Conservation (phyloP, 805 yeast genomes). For the Nakazawaea laoshanensis region DNA sequence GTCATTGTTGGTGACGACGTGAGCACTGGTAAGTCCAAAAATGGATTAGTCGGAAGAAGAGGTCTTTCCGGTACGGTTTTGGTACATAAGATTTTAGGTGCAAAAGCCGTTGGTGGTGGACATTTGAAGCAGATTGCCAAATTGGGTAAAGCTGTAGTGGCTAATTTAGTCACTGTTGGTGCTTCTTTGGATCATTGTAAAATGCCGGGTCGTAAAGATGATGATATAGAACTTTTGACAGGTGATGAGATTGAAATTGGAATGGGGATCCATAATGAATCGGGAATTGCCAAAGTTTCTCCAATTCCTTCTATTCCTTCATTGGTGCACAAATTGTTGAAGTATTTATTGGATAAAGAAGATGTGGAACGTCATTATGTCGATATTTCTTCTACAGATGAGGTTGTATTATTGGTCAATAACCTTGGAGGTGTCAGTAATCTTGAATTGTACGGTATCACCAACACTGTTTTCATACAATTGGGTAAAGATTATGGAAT, state of each 20-base stretch:
- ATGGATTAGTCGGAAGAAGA: slow-evolving; percentile 88
- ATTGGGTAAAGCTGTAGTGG: slow-evolving; percentile 54
- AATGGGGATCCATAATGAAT: slow-evolving; percentile 70
- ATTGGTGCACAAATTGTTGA: slow-evolving; percentile 49
- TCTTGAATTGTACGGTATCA: slow-evolving; percentile 68
- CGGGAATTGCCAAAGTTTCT: slow-evolving; percentile 59
- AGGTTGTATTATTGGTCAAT: slow-evolving; percentile 67
- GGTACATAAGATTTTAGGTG: slow-evolving; percentile 82
- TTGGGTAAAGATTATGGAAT: slow-evolving; percentile 46
- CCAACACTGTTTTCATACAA: slow-evolving; percentile 45
- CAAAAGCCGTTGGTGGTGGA: slow-evolving; percentile 35
- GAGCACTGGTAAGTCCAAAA: slow-evolving; percentile 85
- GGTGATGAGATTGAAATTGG: slow-evolving; percentile 78
- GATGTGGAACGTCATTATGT: slow-evolving; percentile 82
- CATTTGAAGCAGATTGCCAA: slow-evolving; percentile 44
- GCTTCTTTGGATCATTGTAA: slow-evolving; percentile 85
- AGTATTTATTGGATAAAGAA: slow-evolving; percentile 47
- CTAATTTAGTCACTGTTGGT: slow-evolving; percentile 75
- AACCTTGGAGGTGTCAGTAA: slow-evolving; percentile 87
- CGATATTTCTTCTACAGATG: slow-evolving; percentile 45
- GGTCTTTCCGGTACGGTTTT: slow-evolving; percentile 89
- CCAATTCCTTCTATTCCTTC: slow-evolving; percentile 68
- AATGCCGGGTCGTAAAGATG: slow-evolving; percentile 74
- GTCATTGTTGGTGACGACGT: slow-evolving; percentile 87
- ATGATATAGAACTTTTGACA: slow-evolving; percentile 33